phyloP scores from a whole-genome alignment of 176 grass and related monocot species.

The Alloteropsis semialata region DNA sequence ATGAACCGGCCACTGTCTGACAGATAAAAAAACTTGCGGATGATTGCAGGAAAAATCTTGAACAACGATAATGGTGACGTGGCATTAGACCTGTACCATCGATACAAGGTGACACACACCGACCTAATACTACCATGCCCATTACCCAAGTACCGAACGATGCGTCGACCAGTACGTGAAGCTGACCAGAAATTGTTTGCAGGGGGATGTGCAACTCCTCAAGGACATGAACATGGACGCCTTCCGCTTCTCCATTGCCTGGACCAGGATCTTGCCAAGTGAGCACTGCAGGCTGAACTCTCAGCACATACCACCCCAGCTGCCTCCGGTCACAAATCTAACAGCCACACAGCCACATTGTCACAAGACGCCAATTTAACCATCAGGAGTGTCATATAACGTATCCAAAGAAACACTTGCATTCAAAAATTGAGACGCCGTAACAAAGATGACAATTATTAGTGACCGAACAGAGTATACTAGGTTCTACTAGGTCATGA shows the following conservation, averaged over 20 bases:
- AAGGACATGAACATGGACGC: conserved; percentile 67
- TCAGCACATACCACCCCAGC: background rate
- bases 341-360: background rate
- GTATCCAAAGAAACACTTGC: no score
- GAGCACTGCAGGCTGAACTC: background rate
- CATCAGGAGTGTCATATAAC: no score
- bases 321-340: no score
- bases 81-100: conserved; percentile 61
- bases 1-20: background rate
- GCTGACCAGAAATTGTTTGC: background rate
- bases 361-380: no score
- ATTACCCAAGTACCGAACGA: no score
- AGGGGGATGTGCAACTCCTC: conserved; percentile 50
- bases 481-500: no score
- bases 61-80: conserved; percentile 61
- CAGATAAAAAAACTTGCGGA: background rate
- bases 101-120: conserved; percentile 50
- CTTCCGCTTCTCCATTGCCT: conserved; percentile 68
- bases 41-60: conserved; percentile 46
- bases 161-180: no score
- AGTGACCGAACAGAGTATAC: no score
- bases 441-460: no score
- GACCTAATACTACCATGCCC: no score
- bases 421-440: no score
- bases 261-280: conserved; percentile 68